These are phyloP conservation scores for Pichia manshurica DNA, from an alignment of 805 yeast species.

Conservation along the genomic window DNA sequence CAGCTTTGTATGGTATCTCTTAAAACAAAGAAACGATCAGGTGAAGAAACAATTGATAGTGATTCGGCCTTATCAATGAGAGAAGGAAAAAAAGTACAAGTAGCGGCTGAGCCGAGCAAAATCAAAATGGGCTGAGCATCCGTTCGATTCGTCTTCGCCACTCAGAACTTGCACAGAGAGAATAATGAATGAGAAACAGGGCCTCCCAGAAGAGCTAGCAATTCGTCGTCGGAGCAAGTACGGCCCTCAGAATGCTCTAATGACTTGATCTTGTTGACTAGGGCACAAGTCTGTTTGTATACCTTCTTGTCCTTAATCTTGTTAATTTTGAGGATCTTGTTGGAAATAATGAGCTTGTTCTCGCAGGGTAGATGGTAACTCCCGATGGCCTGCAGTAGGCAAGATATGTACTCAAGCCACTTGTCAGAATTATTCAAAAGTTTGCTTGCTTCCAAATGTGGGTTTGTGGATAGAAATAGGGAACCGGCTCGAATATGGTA, in stretches of 20 bases:
- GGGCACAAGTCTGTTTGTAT: slow-evolving; percentile 6
- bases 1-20: too few relatives aligned
- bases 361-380: slow-evolving; percentile 13
- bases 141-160: background rate
- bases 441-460: slow-evolving; percentile 16
- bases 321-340: slow-evolving; percentile 19
- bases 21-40: too few relatives aligned
- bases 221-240: slow-evolving; percentile 4
- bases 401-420: slow-evolving; percentile 19
- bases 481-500: slow-evolving; percentile 39
- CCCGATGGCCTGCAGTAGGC: slow-evolving; percentile 22
- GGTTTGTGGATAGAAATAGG: slow-evolving; percentile 17
- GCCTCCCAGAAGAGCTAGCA: slow-evolving; percentile 16
- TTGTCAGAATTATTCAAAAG: slow-evolving; percentile 12
- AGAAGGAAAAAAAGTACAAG: background rate
- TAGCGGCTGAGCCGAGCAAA: background rate
- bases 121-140: background rate
- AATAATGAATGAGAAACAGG: slow-evolving; percentile 9
- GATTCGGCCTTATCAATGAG: too few relatives aligned
- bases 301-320: slow-evolving; percentile 14
- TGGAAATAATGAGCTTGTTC: slow-evolving; percentile 14
- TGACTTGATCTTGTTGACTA: slow-evolving; percentile 8
- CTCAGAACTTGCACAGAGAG: background rate
- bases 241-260: slow-evolving; percentile 5
- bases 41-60: too few relatives aligned